Percentiles rank a stretch among this genome's conserved stretches.
Evolutionary conservation across 2,329 filamentous ascomycete species (phyloP).

Genomic region (Colletotrichum tropicale): DNA sequence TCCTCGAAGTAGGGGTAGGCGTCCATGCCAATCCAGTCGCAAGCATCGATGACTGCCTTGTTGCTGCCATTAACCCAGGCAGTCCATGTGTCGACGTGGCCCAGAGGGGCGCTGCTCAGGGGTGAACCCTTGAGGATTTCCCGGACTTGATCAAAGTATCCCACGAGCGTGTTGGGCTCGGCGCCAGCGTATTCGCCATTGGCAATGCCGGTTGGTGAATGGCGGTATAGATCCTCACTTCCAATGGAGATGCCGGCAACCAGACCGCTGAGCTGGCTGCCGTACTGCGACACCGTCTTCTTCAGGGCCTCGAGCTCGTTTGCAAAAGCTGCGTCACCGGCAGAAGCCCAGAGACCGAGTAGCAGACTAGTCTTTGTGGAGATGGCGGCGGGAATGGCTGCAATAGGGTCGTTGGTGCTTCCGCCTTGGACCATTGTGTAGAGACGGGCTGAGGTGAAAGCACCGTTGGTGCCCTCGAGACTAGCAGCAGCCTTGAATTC

Average conservation of each 20-base stretch:
- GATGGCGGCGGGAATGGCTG: slow-evolving; percentile 83
- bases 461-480: slow-evolving; percentile 65
- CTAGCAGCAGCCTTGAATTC: slow-evolving; percentile 71
- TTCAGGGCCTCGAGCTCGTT: slow-evolving; percentile 78
- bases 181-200: slow-evolving; percentile 68
- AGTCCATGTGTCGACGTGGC: slow-evolving; percentile 92
- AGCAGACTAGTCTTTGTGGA: slow-evolving; percentile 78
- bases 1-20: slow-evolving; percentile 86
- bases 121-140: slow-evolving; percentile 66
- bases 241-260: slow-evolving; percentile 87
- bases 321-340: slow-evolving; percentile 63
- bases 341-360: slow-evolving; percentile 84
- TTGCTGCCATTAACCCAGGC: slow-evolving; percentile 78
- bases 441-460: slow-evolving; percentile 72
- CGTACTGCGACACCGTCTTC: slow-evolving; percentile 72
- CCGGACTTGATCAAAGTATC: slow-evolving; percentile 74
- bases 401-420: slow-evolving; percentile 67
- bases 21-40: slow-evolving; percentile 84
- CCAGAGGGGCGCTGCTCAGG: slow-evolving; percentile 64
- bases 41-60: slow-evolving; percentile 68
- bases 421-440: slow-evolving; percentile 78
- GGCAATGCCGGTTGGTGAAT: slow-evolving; percentile 70
- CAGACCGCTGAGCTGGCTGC: slow-evolving; percentile 64
- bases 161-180: slow-evolving; percentile 64
- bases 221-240: slow-evolving; percentile 85